phyloP scores from a whole-genome alignment of 257 asterid species.

The Ocimum tenuiflorum region DNA sequence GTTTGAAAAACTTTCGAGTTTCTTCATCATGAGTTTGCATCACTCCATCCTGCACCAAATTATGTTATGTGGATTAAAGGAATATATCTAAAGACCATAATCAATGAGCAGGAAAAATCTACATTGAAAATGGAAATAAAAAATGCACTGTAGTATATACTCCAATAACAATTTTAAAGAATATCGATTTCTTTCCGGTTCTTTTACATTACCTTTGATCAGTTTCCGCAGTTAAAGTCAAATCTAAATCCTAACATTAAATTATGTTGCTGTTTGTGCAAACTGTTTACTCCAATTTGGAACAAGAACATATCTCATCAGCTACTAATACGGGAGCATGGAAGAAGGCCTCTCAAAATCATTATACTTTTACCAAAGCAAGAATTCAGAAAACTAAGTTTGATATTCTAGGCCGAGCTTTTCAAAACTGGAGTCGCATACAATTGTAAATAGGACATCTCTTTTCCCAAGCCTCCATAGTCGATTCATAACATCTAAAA shows the following conservation, averaged over 20 bases:
- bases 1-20: conserved; percentile 85
- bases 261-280: background rate
- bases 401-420: background rate
- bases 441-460: background rate
- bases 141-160: background rate
- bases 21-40: conserved; percentile 98
- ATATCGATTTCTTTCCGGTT: too few species aligned
- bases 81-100: background rate
- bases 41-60: conserved; percentile 65
- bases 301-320: background rate
- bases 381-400: background rate
- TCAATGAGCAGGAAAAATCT: background rate
- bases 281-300: background rate
- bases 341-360: background rate
- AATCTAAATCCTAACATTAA: background rate
- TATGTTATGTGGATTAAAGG: background rate
- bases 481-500: background rate
- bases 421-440: background rate
- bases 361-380: background rate
- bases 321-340: background rate
- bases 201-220: too few species aligned
- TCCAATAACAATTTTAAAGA: background rate
- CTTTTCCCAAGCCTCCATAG: background rate
- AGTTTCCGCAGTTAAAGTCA: background rate
- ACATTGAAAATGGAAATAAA: too few species aligned